Percentiles rank a stretch among this genome's conserved stretches.
Conservation (phyloP, 2,329 filamentous ascomycete genomes). For the Cladosporium austrohemisphaericum region DNA sequence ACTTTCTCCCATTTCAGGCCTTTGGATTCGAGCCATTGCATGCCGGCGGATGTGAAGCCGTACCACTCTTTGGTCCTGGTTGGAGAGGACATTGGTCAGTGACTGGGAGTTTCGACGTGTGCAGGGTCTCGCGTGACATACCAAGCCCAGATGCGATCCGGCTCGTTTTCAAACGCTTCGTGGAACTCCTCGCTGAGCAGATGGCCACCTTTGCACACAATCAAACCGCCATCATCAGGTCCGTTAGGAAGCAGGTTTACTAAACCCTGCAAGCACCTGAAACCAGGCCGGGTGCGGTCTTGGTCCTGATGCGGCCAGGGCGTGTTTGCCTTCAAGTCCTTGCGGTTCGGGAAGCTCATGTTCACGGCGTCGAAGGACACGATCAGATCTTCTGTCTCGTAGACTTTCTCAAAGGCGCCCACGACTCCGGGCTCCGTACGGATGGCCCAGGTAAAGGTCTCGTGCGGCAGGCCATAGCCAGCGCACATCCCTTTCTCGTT, state of each 20-base stretch:
- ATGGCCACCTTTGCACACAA: slow-evolving; percentile 34
- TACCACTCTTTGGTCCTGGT: slow-evolving; percentile 28
- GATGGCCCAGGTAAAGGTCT: slow-evolving; percentile 41
- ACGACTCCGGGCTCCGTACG: slow-evolving; percentile 38
- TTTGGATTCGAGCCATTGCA: slow-evolving; percentile 22
- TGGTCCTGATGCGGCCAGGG: slow-evolving; percentile 39
- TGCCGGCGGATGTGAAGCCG: slow-evolving; percentile 28
- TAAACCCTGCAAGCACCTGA: slow-evolving; percentile 51
- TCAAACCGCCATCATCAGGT: slow-evolving; percentile 36
- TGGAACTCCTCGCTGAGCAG: slow-evolving; percentile 33
- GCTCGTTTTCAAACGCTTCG: slow-evolving; percentile 25
- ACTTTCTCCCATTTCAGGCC: slow-evolving; percentile 27
- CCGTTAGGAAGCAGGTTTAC: slow-evolving; percentile 43
- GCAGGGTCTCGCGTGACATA: neutral
- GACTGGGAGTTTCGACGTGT: neutral
- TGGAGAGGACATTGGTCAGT: neutral
- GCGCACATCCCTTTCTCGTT: slow-evolving; percentile 31
- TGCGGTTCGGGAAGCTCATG: slow-evolving; percentile 39
- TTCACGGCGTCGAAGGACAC: slow-evolving; percentile 50
- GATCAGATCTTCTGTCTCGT: slow-evolving; percentile 44
- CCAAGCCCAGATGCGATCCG: slow-evolving; percentile 7
- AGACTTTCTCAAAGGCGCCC: slow-evolving; percentile 36
- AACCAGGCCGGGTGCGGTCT: slow-evolving; percentile 42
- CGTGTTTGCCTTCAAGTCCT: slow-evolving; percentile 3
- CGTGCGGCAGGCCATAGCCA: slow-evolving; percentile 36